Conservation (phyloP, 2,329 filamentous ascomycete genomes). For the Amesomyces nigricolor region DNA sequence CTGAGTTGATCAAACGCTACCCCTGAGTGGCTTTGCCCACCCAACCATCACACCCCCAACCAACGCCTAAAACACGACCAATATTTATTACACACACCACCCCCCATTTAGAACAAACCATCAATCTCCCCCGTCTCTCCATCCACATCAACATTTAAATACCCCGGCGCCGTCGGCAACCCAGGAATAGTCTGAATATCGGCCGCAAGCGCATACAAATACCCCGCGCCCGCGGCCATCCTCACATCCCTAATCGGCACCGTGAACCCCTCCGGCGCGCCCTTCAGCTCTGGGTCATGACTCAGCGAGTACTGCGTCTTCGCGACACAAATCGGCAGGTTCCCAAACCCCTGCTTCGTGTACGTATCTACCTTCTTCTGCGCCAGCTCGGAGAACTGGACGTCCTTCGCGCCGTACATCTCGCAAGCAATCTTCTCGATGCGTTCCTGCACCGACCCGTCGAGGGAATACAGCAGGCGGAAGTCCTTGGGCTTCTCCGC, state of each 20-base stretch:
- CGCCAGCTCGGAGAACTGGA: constrained; percentile 90
- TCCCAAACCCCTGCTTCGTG: constrained; percentile 82
- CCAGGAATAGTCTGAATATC: constrained; percentile 99
- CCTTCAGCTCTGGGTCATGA: constrained; percentile 90
- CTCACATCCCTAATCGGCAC: constrained; percentile 91
- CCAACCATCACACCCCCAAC: background rate
- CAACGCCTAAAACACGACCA: constrained; percentile 9
- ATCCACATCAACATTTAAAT: constrained; percentile 87
- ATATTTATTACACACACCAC: background rate
- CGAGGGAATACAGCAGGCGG: constrained; percentile 76
- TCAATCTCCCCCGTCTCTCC: constrained; percentile 78
- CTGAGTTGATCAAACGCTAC: constrained; percentile 23
- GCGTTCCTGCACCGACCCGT: constrained; percentile 76
- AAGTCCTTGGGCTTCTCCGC: constrained; percentile 81
- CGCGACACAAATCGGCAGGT: constrained; percentile 91
- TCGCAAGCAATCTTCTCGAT: constrained; percentile 82
- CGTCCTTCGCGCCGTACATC: constrained; percentile 88
- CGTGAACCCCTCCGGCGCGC: constrained; percentile 88
- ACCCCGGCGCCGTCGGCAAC: constrained; percentile 88
- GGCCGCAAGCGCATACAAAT: constrained; percentile 89
- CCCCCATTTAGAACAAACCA: constrained; percentile 67
- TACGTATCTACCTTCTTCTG: constrained; percentile 97
- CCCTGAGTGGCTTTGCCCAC: background rate
- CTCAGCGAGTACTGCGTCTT: constrained; percentile 98
- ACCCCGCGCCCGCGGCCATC: constrained; percentile 89